Base-by-base conservation (phyloP, 176 grass and related monocot genomes). In the Bromus sterilis region DNA sequence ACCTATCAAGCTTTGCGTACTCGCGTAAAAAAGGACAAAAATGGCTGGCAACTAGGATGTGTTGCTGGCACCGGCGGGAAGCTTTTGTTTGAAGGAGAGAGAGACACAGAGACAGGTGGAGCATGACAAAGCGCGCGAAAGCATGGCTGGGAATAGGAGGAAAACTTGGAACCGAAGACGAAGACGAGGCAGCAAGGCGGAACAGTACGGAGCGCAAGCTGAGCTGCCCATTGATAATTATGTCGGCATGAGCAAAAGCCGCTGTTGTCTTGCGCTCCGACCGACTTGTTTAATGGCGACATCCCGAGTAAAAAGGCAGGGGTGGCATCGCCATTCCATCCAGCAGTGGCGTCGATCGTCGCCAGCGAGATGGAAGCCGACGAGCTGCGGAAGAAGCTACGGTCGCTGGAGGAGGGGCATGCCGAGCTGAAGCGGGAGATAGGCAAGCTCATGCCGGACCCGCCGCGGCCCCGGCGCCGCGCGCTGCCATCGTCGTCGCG, bases 391-490 rank as follows among this genome's bases (percentile, higher is more conserved):
- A 87, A 79, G 87, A 97, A 97, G 80, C 70, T 94, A 51, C 62
- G 82, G 39, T 78, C 84, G 69, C 92, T 94, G 43, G 90, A 94
- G 82, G 88, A 78, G 1, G 92, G 90, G 21, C 95, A 94, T 9
- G 88, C 88, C 1, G 79, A 85, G 35, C 39, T 71, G 13, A 71
- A 44, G 39, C 37, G 67, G 23, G 66, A 70, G 36, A 24, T 70
- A 15, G 37, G 66, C 25, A 71, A 14, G 39, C 67, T 43, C 67
- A 9, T 44, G 24, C 37, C 67, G 39, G 67, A 44, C 39, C 24
- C 39, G 36, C 39, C 67, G 67, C 39, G 67, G 37, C 26, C 33
- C 67, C 39, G 67, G 23, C 67, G 67, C 39, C 56, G 46, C n/a
- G 74, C 78, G 63, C 56, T 76, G 63, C 80, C 13, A 4, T 77